Base-by-base conservation (phyloP, 805 yeast species). In the Kockiozyma suomiensis region DNA sequence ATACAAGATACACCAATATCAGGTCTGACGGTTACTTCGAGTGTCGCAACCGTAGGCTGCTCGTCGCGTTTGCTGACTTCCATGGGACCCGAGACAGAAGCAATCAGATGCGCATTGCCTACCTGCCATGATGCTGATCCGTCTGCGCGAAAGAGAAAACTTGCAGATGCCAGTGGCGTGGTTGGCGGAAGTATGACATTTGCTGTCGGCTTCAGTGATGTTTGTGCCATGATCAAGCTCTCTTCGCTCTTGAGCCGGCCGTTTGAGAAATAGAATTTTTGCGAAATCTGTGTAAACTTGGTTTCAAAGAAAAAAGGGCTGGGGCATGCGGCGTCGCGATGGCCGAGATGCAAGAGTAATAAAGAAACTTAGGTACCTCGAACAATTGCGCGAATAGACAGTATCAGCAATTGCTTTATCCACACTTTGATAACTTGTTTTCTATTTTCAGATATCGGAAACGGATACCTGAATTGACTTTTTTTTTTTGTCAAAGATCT, bases 21-120 rank as follows among this genome's bases (percentile, higher is more conserved):
- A 0, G 98, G 97, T 41, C 91, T 78, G 1, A 92, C 85, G 21
- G 84, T 81, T 6, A 94, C 81, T 72, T 91, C 97, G 17, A 94
- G 72, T 17, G 89, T 85, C 15, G 93, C 86, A 47, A 80, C 77
- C 15, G 88, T 85, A 10, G 97, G 97, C 35, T 85, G 73, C 71
- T 93, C 98, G 70, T 91, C 96, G 67, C 93, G 82, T 13, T 83
- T 74, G 71, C 86, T 87, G 10, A 90, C 85, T 69, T 93, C 97
- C 32, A 93, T 81, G 0, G 99, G 99, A 0, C 99, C 99, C 0
- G 92, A 82, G 0, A 93, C 92, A 0, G 97, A 85, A 45, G 86
- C 83, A 1, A 92, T 74, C 2, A 88, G 85, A 17, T 58, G 51
- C 12, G 67, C 50, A 3, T 41, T 19, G 23, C 67, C 67, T 30